Evolutionary conservation across 148 eudicot species (phyloP).

Genomic region (Diospyros lotus): DNA sequence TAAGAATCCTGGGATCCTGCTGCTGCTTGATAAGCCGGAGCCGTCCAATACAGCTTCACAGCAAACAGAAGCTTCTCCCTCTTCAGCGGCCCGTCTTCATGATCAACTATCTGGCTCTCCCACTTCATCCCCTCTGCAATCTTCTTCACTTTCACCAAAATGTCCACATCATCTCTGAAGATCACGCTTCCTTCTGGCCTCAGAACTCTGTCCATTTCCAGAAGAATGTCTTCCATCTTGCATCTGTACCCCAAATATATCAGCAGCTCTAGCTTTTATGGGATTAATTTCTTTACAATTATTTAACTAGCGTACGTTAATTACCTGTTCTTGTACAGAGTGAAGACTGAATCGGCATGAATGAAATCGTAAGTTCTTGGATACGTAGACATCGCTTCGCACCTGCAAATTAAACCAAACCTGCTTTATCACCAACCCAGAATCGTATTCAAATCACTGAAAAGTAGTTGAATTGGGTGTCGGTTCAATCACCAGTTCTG

Average conservation of each 20-base stretch:
- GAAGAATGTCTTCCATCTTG: conserved; percentile 68
- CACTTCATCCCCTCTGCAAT: conserved; percentile 64
- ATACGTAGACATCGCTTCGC: conserved; percentile 92
- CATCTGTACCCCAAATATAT: conserved; percentile 37
- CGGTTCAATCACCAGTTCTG: conserved; percentile 56
- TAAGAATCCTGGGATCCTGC: conserved; percentile 13
- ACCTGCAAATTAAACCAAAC: conserved; percentile 31
- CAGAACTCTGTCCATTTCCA: conserved; percentile 83
- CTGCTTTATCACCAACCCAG: not conserved
- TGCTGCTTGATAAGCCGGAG: conserved; percentile 35
- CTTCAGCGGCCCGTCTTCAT: conserved; percentile 80
- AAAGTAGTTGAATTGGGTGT: not conserved
- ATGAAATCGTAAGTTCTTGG: conserved; percentile 82
- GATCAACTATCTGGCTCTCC: conserved; percentile 78
- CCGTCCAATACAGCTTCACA: conserved; percentile 76
- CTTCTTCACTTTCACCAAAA: conserved; percentile 48
- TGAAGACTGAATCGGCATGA: conserved; percentile 66
- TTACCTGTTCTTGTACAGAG: conserved; percentile 63
- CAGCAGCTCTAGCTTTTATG: not conserved
- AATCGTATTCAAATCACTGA: not conserved
- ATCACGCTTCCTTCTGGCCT: conserved; percentile 87
- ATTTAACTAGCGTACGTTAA: not conserved
- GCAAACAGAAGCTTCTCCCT: conserved; percentile 86
- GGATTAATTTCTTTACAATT: not conserved
- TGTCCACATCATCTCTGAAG: conserved; percentile 73